A percentile compares a stretch with the other conserved stretches of the same genome.
phyloP scores from a whole-genome alignment of 2,329 filamentous ascomycete species.

The Trichoderma simmonsii region DNA sequence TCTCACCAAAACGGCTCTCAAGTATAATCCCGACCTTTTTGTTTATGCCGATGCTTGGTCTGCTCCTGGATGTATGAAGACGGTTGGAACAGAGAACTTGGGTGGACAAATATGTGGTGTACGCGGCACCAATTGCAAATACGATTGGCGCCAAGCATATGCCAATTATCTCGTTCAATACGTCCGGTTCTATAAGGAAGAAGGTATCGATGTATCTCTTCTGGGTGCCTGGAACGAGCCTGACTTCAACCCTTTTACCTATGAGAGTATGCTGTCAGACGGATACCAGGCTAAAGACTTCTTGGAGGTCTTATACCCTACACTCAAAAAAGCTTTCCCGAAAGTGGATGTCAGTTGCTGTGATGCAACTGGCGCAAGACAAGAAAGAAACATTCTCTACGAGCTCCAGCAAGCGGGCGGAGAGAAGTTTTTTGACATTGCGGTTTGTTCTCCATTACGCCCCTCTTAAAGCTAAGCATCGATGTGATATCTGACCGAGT shows the following conservation, averaged over 20 bases:
- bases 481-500: neutral
- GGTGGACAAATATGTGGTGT: constrained; percentile 11
- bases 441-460: neutral
- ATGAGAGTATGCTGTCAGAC: constrained; percentile 15
- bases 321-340: constrained; percentile 8
- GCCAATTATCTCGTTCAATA: constrained; percentile 14
- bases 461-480: neutral
- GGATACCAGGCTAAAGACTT: constrained; percentile 14
- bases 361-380: constrained; percentile 7
- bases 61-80: constrained; percentile 12
- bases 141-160: constrained; percentile 12
- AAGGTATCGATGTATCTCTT: constrained; percentile 10
- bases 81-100: constrained; percentile 8
- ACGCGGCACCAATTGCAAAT: constrained; percentile 4
- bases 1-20: constrained; percentile 9
- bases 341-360: constrained; percentile 13
- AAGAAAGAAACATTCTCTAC: constrained; percentile 14
- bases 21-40: neutral
- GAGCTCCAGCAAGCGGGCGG: constrained; percentile 9
- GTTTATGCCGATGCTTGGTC: constrained; percentile 12
- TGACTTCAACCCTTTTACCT: constrained; percentile 11
- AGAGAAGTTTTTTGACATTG: constrained; percentile 7
- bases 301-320: constrained; percentile 7
- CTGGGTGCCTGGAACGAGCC: constrained; percentile 12
- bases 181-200: constrained; percentile 7